Evolutionary conservation across 2,329 filamentous ascomycete genomes (phyloP).

Genomic region (Paramyrothecium sp.): DNA sequence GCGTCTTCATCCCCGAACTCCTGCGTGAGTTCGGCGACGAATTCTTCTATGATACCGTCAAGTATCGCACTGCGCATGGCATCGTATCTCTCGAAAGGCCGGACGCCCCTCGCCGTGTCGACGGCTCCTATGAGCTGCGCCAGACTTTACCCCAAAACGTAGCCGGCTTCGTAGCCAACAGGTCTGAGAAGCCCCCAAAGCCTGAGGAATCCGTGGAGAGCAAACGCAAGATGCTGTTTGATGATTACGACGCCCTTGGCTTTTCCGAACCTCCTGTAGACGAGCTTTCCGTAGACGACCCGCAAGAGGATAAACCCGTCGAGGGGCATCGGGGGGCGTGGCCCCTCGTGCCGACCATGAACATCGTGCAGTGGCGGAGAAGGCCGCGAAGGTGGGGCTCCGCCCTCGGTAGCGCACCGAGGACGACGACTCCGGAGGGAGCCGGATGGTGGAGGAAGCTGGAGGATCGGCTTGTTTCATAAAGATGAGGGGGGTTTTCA

Average conservation of each 20-base stretch:
- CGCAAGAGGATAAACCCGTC: too few species aligned
- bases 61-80: constrained; percentile 31
- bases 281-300: too few species aligned
- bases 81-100: constrained; percentile 21
- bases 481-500: constrained; percentile 6
- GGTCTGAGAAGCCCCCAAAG: constrained; percentile 4
- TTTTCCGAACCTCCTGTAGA: too few species aligned
- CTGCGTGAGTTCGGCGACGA: constrained; percentile 27
- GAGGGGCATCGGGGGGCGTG: too few species aligned
- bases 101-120: constrained; percentile 15
- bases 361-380: constrained; percentile 4
- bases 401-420: not conserved
- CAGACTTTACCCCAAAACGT: constrained; percentile 24
- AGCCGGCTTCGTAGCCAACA: constrained; percentile 10
- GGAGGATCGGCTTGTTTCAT: constrained; percentile 27
- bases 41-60: constrained; percentile 27
- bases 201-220: too few species aligned
- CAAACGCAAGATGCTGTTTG: too few species aligned
- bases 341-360: too few species aligned
- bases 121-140: constrained; percentile 17
- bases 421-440: not conserved
- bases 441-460: constrained; percentile 26
- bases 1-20: constrained; percentile 24
- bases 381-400: not conserved
- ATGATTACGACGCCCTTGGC: too few species aligned